Percentiles rank a stretch among this genome's conserved stretches.
Evolutionary conservation across 2,329 filamentous ascomycete genomes (phyloP).

Genomic region (Xylariomycetidae sp.): DNA sequence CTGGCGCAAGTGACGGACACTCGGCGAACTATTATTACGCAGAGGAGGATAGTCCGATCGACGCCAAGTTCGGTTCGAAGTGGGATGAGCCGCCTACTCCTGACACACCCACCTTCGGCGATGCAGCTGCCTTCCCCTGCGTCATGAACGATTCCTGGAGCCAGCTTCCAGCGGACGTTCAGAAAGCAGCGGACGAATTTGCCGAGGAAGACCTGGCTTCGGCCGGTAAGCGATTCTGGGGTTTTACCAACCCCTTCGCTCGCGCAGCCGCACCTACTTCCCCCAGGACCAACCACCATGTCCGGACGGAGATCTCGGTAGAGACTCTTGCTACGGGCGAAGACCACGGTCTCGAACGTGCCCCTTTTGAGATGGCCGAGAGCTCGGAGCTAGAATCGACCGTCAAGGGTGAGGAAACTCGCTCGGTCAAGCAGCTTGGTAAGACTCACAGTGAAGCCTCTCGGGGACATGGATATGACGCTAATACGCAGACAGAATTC

Average conservation of each 20-base stretch:
- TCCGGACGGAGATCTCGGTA: constrained; percentile 23
- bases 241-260: constrained; percentile 10
- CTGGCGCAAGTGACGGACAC: background rate
- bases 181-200: constrained; percentile 15
- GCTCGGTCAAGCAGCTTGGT: constrained; percentile 16
- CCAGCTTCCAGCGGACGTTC: constrained; percentile 7
- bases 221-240: constrained; percentile 22
- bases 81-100: constrained; percentile 14
- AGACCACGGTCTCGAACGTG: constrained; percentile 8
- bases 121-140: constrained; percentile 1
- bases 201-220: constrained; percentile 20
- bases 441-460: constrained; percentile 1
- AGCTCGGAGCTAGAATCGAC: constrained; percentile 9
- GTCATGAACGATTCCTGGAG: constrained; percentile 13
- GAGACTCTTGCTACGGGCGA: constrained; percentile 19
- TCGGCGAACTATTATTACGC: too few species aligned
- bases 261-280: constrained; percentile 15
- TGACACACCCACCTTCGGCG: constrained; percentile 3
- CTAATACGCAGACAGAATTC: constrained; percentile 13
- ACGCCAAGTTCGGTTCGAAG: background rate
- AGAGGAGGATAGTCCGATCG: too few species aligned
- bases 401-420: background rate
- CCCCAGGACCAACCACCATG: constrained; percentile 12
- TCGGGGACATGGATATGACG: background rate
- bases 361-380: constrained; percentile 12